A percentile compares a stretch with the other conserved stretches of the same genome.
phyloP scores from a whole-genome alignment of 2,329 filamentous ascomycete genomes.

The Plectosphaerella plurivora region DNA sequence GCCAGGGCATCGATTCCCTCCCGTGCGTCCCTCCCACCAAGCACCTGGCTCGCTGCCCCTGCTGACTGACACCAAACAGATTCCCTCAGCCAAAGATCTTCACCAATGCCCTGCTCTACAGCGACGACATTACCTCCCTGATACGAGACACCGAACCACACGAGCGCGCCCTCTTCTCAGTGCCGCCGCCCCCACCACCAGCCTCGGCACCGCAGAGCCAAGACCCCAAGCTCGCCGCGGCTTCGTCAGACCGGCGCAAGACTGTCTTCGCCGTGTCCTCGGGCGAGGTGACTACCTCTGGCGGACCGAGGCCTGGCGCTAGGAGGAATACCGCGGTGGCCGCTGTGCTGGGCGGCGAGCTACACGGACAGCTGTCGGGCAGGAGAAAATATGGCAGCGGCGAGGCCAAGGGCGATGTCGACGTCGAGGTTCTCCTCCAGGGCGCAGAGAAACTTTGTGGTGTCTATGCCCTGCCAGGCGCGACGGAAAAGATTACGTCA shows the following conservation, averaged over 20 bases:
- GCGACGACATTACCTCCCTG: constrained; percentile 86
- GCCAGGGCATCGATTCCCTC: constrained; percentile 69
- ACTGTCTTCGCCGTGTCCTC: constrained; percentile 64
- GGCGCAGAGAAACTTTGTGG: constrained; percentile 87
- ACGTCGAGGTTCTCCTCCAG: constrained; percentile 77
- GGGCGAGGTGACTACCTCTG: constrained; percentile 56
- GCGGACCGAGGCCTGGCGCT: constrained; percentile 36
- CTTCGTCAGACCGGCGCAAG: constrained; percentile 47
- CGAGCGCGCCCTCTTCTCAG: constrained; percentile 91
- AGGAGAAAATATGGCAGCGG: constrained; percentile 26
- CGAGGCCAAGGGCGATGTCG: constrained; percentile 65
- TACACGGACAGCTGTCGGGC: constrained; percentile 71
- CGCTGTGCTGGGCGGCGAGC: constrained; percentile 79
- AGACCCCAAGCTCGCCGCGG: constrained; percentile 39
- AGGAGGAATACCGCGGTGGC: constrained; percentile 80
- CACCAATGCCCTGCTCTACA: constrained; percentile 83
- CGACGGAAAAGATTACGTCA: constrained; percentile 67
- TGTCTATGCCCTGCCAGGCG: constrained; percentile 81
- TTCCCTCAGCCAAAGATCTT: constrained; percentile 93
- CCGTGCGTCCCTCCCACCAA: constrained; percentile 46
- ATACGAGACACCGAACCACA: constrained; percentile 95
- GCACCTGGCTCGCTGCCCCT: background rate
- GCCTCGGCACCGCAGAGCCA: constrained; percentile 35
- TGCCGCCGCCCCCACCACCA: constrained; percentile 63
- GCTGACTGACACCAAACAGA: constrained; percentile 35